These are phyloP conservation scores for Leccinum variicolor DNA, from an alignment of 768 basidiomycete genomes.

Conservation along the genomic window DNA sequence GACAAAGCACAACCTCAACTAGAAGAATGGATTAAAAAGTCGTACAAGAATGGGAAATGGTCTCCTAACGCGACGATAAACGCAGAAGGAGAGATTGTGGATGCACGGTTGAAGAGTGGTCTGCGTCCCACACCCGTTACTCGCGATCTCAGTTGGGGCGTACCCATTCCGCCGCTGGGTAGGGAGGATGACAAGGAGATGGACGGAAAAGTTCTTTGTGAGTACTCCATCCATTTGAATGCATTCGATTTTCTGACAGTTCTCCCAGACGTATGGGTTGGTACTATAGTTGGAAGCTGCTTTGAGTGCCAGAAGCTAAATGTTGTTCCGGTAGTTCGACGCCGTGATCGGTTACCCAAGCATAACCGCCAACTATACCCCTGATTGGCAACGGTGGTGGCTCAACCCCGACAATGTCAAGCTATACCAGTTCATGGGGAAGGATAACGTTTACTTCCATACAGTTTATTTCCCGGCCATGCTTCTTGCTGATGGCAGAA, in stretches of 20 bases:
- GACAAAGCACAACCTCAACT: conserved; percentile 77
- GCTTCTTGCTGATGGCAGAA: conserved; percentile 81
- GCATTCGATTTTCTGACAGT: conserved; percentile 5
- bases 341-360: conserved; percentile 96
- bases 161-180: conserved; percentile 77
- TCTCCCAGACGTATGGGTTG: conserved; percentile 83
- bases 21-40: conserved; percentile 84
- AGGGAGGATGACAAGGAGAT: conserved; percentile 78
- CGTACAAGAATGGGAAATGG: conserved; percentile 86
- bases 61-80: conserved; percentile 90
- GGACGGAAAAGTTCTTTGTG: conserved; percentile 94
- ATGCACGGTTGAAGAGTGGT: conserved; percentile 83
- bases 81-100: conserved; percentile 81
- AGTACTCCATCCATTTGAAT: conserved; percentile 32
- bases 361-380: conserved; percentile 93
- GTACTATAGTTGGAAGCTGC: conserved; percentile 26
- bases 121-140: conserved; percentile 89
- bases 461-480: conserved; percentile 92
- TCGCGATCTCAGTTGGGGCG: conserved; percentile 94
- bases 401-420: conserved; percentile 84
- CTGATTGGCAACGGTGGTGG: conserved; percentile 98
- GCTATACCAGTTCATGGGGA: conserved; percentile 99
- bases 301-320: neutral
- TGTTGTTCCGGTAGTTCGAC: conserved; percentile 66
- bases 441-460: conserved; percentile 99